Base-by-base conservation (phyloP, 306 rosid species). In the Vicia faba region DNA sequence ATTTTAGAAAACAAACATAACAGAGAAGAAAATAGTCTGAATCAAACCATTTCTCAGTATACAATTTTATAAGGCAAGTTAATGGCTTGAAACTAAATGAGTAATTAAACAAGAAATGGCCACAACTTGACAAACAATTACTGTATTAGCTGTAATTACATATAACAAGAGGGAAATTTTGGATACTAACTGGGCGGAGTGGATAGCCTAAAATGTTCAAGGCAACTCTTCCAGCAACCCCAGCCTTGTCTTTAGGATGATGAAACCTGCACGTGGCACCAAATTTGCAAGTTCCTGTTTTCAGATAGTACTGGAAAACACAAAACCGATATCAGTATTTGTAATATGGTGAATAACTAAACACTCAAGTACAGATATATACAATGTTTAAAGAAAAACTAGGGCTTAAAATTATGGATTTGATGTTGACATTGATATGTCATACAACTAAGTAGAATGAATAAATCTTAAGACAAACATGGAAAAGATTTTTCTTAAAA, bases 211-310 rank as follows among this genome's bases (percentile, higher is more conserved):
- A 77, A 62, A 84, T 81, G 76, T 92, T 92, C 75, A 92, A 82
- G 66, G 93, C 82, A 78, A 86, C 98, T 87, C 96, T 83, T 87
- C 96, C 98, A 66, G 96, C 84, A 61, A 87, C 76, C 74, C 98
- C 98, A 7, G 96, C 98, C 78, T 84, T 89, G 81, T 92, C 98
- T 87, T 92, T 81, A 59, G 98, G 96, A 77, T 92, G 96, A 80
- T 92, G 88, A 87, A 89, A 92, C 81, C 91, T 89, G 91, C 98
- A 92, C 8, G 98, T 89, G 36, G 98, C 92, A 79, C 98, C 98
- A 75, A 92, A 92, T 86, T 89, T 92, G 89, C 98, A 92, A 66
- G 96, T 92, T 72, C 97, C 97, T 25, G 97, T 91, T 86, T 91
- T 91, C 79, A 91, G 65, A 77, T 83, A 89, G 82, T 92, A 89